Percentiles rank a stretch among this genome's conserved stretches.
phyloP scores from a whole-genome alignment of 2,329 filamentous ascomycete genomes.

The Scedosporium apiospermum region DNA sequence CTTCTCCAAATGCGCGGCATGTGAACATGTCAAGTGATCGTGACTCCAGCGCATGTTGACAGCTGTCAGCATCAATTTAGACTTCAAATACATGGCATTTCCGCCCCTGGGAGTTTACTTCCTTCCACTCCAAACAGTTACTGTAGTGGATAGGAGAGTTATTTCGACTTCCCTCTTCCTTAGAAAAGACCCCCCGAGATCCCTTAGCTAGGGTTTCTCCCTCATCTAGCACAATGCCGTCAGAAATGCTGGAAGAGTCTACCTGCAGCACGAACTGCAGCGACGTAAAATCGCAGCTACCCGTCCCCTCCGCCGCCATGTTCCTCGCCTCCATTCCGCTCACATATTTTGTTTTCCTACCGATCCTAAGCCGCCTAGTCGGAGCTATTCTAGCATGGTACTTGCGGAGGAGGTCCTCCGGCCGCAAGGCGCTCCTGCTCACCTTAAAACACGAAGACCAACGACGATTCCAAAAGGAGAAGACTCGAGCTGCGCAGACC shows the following conservation, averaged over 20 bases:
- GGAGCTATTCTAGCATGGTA: conserved; percentile 47
- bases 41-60: too few relatives aligned
- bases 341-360: conserved; percentile 21
- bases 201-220: neutral
- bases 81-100: too few relatives aligned
- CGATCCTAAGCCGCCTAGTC: conserved; percentile 25
- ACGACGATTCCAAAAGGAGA: conserved; percentile 13
- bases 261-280: conserved; percentile 6
- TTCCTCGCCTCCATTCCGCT: conserved; percentile 22
- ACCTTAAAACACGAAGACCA: conserved; percentile 39
- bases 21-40: too few relatives aligned
- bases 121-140: neutral
- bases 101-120: neutral
- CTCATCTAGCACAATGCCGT: neutral
- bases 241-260: neutral
- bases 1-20: too few relatives aligned
- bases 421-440: conserved; percentile 49
- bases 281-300: neutral
- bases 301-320: conserved; percentile 10
- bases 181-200: neutral
- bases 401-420: conserved; percentile 53
- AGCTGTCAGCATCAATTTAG: too few relatives aligned
- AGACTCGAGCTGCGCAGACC: conserved; percentile 16
- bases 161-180: too few relatives aligned
- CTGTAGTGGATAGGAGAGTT: neutral